Percentiles rank a stretch among this genome's conserved stretches.
phyloP scores from a whole-genome alignment of 768 basidiomycete genomes.

The Boletus rubescentipes region DNA sequence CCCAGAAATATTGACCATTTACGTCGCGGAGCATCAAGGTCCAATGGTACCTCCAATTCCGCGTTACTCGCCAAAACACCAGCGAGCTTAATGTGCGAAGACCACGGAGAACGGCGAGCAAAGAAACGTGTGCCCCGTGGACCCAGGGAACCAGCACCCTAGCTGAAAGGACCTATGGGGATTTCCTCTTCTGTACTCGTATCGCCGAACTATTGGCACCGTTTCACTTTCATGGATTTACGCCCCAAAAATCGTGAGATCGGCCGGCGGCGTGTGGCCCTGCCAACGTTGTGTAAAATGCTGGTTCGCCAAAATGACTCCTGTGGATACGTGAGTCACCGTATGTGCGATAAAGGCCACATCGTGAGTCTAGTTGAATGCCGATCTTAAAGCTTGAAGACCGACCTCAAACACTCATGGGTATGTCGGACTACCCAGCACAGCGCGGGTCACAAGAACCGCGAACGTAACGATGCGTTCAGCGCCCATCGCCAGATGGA shows the following conservation, averaged over 20 bases:
- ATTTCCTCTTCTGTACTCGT: constrained; percentile 7
- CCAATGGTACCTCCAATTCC: background rate
- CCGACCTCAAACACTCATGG: background rate
- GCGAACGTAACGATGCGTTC: constrained; percentile 7
- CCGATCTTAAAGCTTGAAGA: constrained; percentile 2
- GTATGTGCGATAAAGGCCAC: background rate
- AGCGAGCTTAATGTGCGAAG: background rate
- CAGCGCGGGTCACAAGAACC: background rate
- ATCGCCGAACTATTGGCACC: constrained; percentile 24
- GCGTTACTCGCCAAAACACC: background rate
- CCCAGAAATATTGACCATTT: constrained; percentile 1
- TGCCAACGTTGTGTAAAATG: background rate
- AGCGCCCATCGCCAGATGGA: constrained; percentile 12
- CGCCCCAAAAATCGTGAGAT: constrained; percentile 23
- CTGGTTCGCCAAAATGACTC: background rate
- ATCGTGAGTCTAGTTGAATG: background rate
- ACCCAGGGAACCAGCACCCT: background rate
- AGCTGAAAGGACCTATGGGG: background rate
- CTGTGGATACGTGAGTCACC: background rate
- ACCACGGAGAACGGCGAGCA: constrained; percentile 4
- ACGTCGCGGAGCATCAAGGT: background rate
- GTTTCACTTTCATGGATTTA: constrained; percentile 17
- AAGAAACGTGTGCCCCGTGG: constrained; percentile 9
- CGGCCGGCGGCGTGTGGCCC: background rate
- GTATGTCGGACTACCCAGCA: constrained; percentile 2